Conservation (phyloP, 768 basidiomycete genomes). For the Agaricus bisporus region DNA sequence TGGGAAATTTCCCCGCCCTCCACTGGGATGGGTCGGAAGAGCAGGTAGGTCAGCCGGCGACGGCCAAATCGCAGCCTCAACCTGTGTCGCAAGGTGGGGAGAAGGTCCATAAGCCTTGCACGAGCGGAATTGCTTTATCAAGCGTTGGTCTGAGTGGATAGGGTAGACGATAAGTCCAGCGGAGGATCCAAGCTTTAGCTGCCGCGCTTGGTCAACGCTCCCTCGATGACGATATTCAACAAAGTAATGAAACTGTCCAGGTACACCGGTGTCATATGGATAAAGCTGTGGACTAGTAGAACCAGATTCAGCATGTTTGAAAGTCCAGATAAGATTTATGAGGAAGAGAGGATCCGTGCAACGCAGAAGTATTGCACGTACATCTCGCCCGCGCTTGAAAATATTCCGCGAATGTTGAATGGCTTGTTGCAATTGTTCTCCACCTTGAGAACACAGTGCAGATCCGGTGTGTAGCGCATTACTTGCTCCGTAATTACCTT, state of each 20-base stretch:
- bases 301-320: background rate
- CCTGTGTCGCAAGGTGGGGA: background rate
- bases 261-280: slow-evolving; percentile 11
- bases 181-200: slow-evolving; percentile 14
- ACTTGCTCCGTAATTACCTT: background rate
- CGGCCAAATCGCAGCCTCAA: background rate
- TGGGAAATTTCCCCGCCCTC: background rate
- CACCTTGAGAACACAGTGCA: slow-evolving; percentile 20
- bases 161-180: slow-evolving; percentile 16
- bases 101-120: slow-evolving; percentile 9
- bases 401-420: slow-evolving; percentile 15
- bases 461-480: background rate
- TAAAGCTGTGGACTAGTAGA: slow-evolving; percentile 12
- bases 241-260: slow-evolving; percentile 15
- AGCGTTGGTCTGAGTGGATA: slow-evolving; percentile 13
- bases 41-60: background rate
- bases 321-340: background rate
- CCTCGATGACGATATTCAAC: slow-evolving; percentile 16
- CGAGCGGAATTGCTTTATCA: slow-evolving; percentile 16
- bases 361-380: slow-evolving; percentile 11
- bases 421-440: slow-evolving; percentile 15
- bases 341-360: background rate
- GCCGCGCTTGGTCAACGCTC: slow-evolving; percentile 19
- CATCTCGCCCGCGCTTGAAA: slow-evolving; percentile 19
- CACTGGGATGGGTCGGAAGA: background rate